phyloP scores from a whole-genome alignment of 2,329 filamentous ascomycete genomes.

The Xylaria sp. region DNA sequence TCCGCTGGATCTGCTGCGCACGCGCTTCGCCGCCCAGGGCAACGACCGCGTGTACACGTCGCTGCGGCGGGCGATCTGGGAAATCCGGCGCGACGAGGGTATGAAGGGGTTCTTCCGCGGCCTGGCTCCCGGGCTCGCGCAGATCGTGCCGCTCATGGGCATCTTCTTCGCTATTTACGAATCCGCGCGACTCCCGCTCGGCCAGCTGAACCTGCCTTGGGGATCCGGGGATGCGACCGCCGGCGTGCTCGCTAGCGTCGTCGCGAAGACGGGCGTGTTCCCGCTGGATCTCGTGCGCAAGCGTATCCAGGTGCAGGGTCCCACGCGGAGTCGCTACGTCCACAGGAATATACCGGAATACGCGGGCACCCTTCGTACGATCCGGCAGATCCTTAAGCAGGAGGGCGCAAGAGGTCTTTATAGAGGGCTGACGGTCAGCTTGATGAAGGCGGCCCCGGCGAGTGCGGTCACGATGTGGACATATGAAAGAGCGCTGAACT shows the following conservation, averaged over 20 bases:
- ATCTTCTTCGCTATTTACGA: constrained; percentile 95
- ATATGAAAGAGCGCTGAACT: constrained; percentile 79
- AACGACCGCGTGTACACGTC: constrained; percentile 80
- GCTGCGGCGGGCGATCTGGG: constrained; percentile 73
- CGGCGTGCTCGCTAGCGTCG: constrained; percentile 80
- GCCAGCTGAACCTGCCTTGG: constrained; percentile 68
- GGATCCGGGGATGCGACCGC: constrained; percentile 86
- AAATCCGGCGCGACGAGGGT: constrained; percentile 83
- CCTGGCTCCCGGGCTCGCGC: constrained; percentile 79
- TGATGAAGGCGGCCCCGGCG: constrained; percentile 93
- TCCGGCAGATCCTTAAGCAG: constrained; percentile 72
- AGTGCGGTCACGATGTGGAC: constrained; percentile 96
- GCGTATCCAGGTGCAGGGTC: constrained; percentile 93
- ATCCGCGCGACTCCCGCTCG: constrained; percentile 71
- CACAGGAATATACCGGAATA: constrained; percentile 92
- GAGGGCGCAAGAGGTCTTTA: constrained; percentile 88
- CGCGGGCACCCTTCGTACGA: constrained; percentile 71
- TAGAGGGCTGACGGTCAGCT: constrained; percentile 84
- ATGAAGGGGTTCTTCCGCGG: constrained; percentile 86
- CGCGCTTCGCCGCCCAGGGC: constrained; percentile 96
- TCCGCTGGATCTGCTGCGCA: constrained; percentile 91
- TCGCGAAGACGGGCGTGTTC: constrained; percentile 91
- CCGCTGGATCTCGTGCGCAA: constrained; percentile 94
- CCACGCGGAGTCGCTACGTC: constrained; percentile 80
- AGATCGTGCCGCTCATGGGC: constrained; percentile 97